Evolutionary conservation across 148 eudicot genomes (phyloP), one percentile per base, ranked within the genome.

Genomic region (Bassia scoparia): DNA sequence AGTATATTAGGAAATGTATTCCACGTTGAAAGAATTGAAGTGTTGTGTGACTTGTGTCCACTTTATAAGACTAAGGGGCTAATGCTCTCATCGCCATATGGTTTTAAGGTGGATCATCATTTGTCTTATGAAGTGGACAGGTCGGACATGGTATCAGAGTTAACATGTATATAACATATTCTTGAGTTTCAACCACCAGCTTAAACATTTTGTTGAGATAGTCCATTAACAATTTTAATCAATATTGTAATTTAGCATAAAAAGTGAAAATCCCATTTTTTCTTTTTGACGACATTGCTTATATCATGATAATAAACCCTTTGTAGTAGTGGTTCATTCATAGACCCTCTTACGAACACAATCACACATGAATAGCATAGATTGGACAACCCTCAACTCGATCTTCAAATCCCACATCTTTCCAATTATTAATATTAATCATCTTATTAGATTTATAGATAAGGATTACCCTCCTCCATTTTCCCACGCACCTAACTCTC

Each of bases 381-480:
- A 73, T 73, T 61, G 76, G 76, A 73, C 68, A 73, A 26, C 74
- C 68, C 62, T 52, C 37, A 24, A 50, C 10, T 69, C n/a, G n/a
- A n/a, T 35, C 35, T 56, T 16, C 50, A 75, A 68, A 59, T 33
- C 48, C 18, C 48, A 75, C n/a, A n/a, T n/a, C 31, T 53, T 49
- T 14, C 66, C n/a, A n/a, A 29, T 58, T 68, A 41, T 75, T 68
- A 68, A 35, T 41, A 4, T 4, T 41, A 41, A 41, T 41, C 46
- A 37, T 5, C 9, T 37, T 41, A 14, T 41, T 5, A 48, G 34
- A 49, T 48, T 23, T 24, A 48, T 38, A 69, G 79, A 70, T 76
- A 76, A 76, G 74, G 79, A 76, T 69, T 69, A 63, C 69, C 33
- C 33, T 52, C 54, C 69, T 76, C 65, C 62, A 74, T 69, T 70